A percentile compares a stretch with the other conserved stretches of the same genome.
Evolutionary conservation across 2,329 filamentous ascomycete species (phyloP).

Genomic region (Celoporthe dispersa): DNA sequence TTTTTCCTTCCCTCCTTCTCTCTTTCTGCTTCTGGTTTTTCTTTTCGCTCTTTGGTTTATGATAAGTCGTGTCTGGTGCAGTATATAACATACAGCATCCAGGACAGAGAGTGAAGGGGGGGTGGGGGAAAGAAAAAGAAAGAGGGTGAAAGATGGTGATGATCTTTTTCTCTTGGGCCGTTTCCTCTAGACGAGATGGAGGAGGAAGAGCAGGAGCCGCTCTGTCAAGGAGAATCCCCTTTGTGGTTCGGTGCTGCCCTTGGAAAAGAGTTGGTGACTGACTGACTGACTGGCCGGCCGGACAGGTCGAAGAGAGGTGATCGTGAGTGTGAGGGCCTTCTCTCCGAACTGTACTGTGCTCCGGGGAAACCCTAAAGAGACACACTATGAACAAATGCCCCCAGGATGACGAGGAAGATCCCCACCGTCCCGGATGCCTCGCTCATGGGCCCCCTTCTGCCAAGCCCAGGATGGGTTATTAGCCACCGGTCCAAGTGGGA

Average conservation of each 20-base stretch:
- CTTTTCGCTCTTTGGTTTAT: neutral
- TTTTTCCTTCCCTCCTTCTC: neutral
- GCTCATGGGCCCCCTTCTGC: constrained; percentile 2
- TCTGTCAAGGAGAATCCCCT: too few relatives aligned
- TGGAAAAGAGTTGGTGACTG: neutral
- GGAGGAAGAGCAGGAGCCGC: neutral
- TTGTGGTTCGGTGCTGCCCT: neutral
- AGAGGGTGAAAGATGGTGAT: too few relatives aligned
- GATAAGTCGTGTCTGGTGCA: constrained; percentile 6
- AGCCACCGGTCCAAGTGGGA: constrained; percentile 5
- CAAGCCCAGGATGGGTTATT: neutral
- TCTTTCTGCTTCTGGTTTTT: neutral
- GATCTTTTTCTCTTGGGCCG: constrained; percentile 8
- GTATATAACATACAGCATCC: constrained; percentile 23
- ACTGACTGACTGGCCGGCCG: neutral
- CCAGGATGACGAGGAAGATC: neutral
- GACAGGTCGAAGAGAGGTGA: neutral
- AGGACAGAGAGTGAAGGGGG: neutral
- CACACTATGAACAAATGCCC: neutral
- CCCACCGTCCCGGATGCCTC: constrained; percentile 1
- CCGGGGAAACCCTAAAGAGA: neutral
- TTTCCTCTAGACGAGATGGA: neutral
- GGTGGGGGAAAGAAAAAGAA: too few relatives aligned
- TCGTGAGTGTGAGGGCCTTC: neutral
- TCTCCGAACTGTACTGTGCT: neutral